Percentiles rank a stretch among this genome's conserved stretches.
Conservation (phyloP, 495 filamentous ascomycete species). For the Lasiosphaeriaceae sp. region DNA sequence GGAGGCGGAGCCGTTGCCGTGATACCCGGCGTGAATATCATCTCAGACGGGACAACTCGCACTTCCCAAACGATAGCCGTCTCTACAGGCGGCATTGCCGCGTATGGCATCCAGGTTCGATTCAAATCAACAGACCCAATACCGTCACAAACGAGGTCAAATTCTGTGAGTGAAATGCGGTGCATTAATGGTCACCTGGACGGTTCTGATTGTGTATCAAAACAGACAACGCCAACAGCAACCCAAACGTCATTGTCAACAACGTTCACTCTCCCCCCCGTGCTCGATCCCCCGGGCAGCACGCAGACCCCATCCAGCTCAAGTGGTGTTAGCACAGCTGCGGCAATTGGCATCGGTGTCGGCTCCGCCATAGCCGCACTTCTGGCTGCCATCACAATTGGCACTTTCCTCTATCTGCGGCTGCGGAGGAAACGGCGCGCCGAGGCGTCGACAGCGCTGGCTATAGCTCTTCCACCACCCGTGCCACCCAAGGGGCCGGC, state of each 20-base stretch:
- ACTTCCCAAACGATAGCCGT: conserved; percentile 11
- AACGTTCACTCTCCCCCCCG: background rate
- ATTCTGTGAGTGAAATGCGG: background rate
- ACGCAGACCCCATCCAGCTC: background rate
- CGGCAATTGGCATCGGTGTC: conserved; percentile 27
- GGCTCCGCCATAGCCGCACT: conserved; percentile 22
- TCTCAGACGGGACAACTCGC: conserved; percentile 11
- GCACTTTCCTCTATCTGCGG: conserved; percentile 21
- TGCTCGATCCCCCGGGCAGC: background rate
- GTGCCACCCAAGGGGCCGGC: conserved; percentile 24
- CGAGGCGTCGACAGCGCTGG: background rate
- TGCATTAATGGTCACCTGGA: background rate
- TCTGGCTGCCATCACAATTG: conserved; percentile 10
- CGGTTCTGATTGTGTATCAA: background rate
- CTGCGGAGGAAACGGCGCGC: conserved; percentile 12
- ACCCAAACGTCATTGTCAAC: background rate
- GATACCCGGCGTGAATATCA: conserved; percentile 10
- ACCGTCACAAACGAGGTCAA: background rate
- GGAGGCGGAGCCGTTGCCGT: conserved; percentile 9
- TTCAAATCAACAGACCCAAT: conserved; percentile 15
- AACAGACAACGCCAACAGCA: background rate
- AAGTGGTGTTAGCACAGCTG: conserved; percentile 19
- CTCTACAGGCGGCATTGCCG: conserved; percentile 18
- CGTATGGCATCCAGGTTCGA: conserved; percentile 26
- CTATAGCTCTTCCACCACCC: conserved; percentile 7